Base-by-base conservation (phyloP, 148 eudicot genomes). In the Chenopodium formosanum region DNA sequence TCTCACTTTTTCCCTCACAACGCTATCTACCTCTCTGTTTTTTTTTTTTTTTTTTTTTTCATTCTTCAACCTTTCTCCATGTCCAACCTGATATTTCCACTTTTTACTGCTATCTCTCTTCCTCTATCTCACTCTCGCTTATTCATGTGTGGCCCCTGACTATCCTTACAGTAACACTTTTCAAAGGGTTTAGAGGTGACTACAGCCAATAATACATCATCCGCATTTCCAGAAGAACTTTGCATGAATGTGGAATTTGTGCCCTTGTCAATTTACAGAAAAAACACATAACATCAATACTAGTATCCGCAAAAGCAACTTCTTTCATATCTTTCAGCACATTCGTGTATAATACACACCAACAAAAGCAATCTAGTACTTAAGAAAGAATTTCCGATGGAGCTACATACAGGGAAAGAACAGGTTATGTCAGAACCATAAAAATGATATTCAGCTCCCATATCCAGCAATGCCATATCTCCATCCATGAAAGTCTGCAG, bases 371-470 rank as follows among this genome's bases (percentile, higher is more conserved):
- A 65, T 34, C 11, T 60, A 78, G 40, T 72, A 40, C 47, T 53
- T 52, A n/a, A 2, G 52, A 47, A 53, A 25, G 83, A 75, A 63
- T 37, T 78, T 34, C 31, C 52, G 77, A 53, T 52, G 53, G 32
- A 64, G 82, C 60, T 69, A 78, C 88, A 70, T 82, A 95, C 97
- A 29, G 99, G 99, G 86, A 91, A 95, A 63, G 99, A 95, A 85
- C 99, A 95, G 73, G 99, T 93, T 81, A 95, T 95, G 83, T 95
- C 99, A 78, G 97, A 92, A 81, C 97, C 99, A 88, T 95, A 95
- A 87, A 93, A 95, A 88, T 93, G 91, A 84, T 89, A 95, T 85
- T 95, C 99, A 82, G 97, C 99, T 86, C 99, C 98, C 99, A 95
- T 95, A 86, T 95, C 99, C 23, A 95, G 85, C 83, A 95, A 86